phyloP scores from a whole-genome alignment of 2,329 filamentous ascomycete genomes.

The Phaeosphaeria sp. region DNA sequence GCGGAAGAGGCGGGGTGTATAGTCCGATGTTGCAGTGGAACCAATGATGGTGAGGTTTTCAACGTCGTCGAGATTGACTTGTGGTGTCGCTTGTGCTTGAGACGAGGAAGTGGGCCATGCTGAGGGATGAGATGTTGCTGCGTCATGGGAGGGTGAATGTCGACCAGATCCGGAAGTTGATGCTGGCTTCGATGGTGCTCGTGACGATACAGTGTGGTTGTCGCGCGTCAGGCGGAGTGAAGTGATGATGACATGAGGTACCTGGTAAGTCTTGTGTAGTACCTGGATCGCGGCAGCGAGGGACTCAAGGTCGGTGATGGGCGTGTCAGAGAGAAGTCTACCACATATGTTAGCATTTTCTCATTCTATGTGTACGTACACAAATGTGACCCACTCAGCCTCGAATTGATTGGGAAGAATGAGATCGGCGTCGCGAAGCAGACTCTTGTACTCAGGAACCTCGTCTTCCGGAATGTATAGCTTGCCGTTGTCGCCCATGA shows the following conservation, averaged over 20 bases:
- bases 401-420: conserved; percentile 98
- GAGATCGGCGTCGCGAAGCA: conserved; percentile 83
- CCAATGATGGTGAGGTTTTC: conserved; percentile 73
- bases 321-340: conserved; percentile 83
- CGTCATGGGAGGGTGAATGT: conserved; percentile 28
- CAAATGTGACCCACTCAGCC: conserved; percentile 75
- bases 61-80: conserved; percentile 13
- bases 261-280: conserved; percentile 75
- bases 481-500: conserved; percentile 95
- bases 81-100: conserved; percentile 1
- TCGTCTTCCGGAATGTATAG: conserved; percentile 92
- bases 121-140: conserved; percentile 21
- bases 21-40: conserved; percentile 70
- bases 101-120: conserved; percentile 13
- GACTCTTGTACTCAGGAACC: conserved; percentile 84
- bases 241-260: conserved; percentile 92
- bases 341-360: conserved; percentile 5
- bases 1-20: conserved; percentile 81
- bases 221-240: conserved; percentile 74
- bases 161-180: conserved; percentile 42
- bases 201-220: conserved; percentile 52
- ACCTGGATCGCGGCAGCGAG: conserved; percentile 76
- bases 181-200: conserved; percentile 24
- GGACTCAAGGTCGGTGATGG: conserved; percentile 76
- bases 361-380: neutral